Evolutionary conservation across 495 filamentous ascomycete genomes (phyloP), one percentile per base, ranked within the genome.

Genomic region (Penicillium chermesinum): DNA sequence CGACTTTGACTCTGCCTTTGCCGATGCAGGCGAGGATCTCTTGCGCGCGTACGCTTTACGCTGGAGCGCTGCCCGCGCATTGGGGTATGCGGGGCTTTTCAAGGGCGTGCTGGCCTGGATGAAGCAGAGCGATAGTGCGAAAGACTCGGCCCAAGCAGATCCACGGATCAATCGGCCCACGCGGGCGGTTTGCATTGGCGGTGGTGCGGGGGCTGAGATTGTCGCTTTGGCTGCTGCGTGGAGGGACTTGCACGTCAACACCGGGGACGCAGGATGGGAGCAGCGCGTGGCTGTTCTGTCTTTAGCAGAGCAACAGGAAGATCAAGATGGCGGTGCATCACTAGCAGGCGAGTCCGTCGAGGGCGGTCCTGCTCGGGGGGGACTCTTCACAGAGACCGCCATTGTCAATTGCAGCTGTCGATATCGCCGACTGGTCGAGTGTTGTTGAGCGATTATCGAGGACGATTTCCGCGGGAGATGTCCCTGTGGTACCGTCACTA

Each of bases 181-280:
- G n/a, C 72, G 70, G 39, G 64, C 86, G 5, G 75, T 88, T 12
- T 86, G 82, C 55, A 78, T 97, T 57, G 93, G 93, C 34, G 93
- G 89, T 33, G 89, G 89, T 30, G 89, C 89, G 1, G 85, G 85
- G 0, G 90, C 90, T 12, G 93, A 98, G 67, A 70, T 90, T 30
- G 82, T 87, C 18, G 89, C 85, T 25, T 68, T 91, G 18, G 89
- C 77, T 7, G 85, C 76, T 15, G 80, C 79, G 48, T 68, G 86
- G 55, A 68, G 70, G 47, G 64, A 69, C 40, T 46, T 78, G 21
- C 43, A 61, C n/a, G 44, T 57, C 17, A 42, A 43, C 14, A 21
- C 12, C 14, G 38, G 10, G 13, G n/a, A 16, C 12, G 36, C 38
- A 13, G 37, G 20, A 17, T 44, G 46, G 34, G 43, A 32, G 14